Base-by-base conservation (phyloP, 495 filamentous ascomycete species). In the Entonaema liquescens region DNA sequence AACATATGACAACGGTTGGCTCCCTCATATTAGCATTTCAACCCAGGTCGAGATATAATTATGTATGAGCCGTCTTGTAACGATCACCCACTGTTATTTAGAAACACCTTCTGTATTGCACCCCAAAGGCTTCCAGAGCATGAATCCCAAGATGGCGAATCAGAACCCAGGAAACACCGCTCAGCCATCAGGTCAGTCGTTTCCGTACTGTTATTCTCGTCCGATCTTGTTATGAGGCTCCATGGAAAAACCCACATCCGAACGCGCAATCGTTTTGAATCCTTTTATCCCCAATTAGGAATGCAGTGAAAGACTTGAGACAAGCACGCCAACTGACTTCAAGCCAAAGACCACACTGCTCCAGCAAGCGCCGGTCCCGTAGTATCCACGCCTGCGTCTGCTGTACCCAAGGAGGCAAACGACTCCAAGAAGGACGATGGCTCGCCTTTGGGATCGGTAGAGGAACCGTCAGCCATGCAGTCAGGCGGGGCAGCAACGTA, bases 81-180 rank as follows among this genome's bases (percentile, higher is more conserved):
- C 47, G 71, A 74, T 74, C 71, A 52, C n/a, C 64, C 58, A 66
- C 67, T 70, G 62, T 64, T 58, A 70, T 69, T 59, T 47, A 49
- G 71, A 74, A 74, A 74, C 71, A 70, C 59, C 50, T 70, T 67
- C 49, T 64, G 71, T 74, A 52, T 74, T 74, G 62, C 38, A 74
- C 35, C 71, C 66, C 13, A 38, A 26, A 42, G 29, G 44, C 25
- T 52, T 52, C 38, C 35, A 28, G 21, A 59, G 67, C 66, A 70
- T 55, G 19, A 67, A 67, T 60, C 25, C 33, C 52, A 61, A 63
- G 25, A 74, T 70, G 71, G 49, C 71, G 67, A 74, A 74, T 74
- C 71, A 70, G 67, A 21, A 67, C 49, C 38, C 67, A 58, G 62
- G 38, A 40, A 67, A 59, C 62, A 67, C 19, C 35, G 53, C 71